These are phyloP conservation scores for Pyrenophora teres DNA, from an alignment of 2,329 filamentous ascomycete genomes.

Conservation along the genomic window DNA sequence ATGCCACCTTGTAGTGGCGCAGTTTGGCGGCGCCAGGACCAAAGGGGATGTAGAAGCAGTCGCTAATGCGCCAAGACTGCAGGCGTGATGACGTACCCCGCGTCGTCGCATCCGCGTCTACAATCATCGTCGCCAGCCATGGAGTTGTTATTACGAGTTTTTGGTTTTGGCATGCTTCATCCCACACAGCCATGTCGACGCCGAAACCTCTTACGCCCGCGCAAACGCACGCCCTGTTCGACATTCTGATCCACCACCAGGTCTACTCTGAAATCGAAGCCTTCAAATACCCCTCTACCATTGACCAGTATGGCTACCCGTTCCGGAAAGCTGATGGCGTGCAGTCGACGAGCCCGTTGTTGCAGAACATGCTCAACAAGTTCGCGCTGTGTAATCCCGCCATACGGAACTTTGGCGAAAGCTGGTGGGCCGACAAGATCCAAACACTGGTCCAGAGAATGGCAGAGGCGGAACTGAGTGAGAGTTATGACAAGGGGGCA, in stretches of 20 bases:
- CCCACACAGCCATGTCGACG: conserved; percentile 19
- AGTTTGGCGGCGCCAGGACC: too few species aligned
- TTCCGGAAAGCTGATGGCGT: conserved; percentile 57
- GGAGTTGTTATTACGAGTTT: not conserved
- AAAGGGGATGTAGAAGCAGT: not conserved
- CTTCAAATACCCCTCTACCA: conserved; percentile 69
- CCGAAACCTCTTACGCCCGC: conserved; percentile 47
- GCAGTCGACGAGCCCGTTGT: conserved; percentile 64
- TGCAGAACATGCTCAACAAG: conserved; percentile 70
- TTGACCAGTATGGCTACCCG: conserved; percentile 71
- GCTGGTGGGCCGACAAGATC: conserved; percentile 51
- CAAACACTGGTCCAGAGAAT: conserved; percentile 50
- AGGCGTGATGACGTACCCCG: conserved; percentile 20
- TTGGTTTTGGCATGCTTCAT: conserved; percentile 1
- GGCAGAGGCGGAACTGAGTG: conserved; percentile 71
- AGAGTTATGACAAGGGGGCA: conserved; percentile 80
- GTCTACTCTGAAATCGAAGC: conserved; percentile 69
- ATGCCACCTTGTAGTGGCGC: too few species aligned
- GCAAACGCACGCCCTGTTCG: conserved; percentile 58
- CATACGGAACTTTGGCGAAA: conserved; percentile 62
- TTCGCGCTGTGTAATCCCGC: conserved; percentile 70
- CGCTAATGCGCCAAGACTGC: conserved; percentile 11
- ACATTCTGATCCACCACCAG: conserved; percentile 60
- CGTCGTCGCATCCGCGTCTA: conserved; percentile 14
- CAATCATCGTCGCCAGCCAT: conserved; percentile 4